Base-by-base conservation (phyloP, 2,329 filamentous ascomycete species). In the Triangularia verruculosa region DNA sequence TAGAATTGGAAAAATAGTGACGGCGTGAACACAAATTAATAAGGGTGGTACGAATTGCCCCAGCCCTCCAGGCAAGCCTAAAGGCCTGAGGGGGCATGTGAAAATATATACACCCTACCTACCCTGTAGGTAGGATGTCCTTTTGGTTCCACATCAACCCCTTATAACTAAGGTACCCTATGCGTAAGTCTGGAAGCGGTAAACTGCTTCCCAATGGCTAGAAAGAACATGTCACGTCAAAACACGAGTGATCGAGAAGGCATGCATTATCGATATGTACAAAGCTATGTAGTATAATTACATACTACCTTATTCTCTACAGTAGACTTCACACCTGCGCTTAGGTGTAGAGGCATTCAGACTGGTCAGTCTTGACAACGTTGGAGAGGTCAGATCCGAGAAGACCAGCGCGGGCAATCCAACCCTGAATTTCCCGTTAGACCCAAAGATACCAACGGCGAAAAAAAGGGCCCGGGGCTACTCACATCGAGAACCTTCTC, bases 401-500 rank as follows among this genome's bases (percentile, higher is more conserved):
- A 11, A 47, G 25, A 24, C 57, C 57, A 30, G 57, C 57, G 20
- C 57, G 57, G n/a, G 20, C 39, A 20, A 59, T 59, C 57, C 57
- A 59, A 8, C 24, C n/a, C 56, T 58, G 32, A n/a, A 8, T 57
- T 3, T 20, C 56, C 47, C 25, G 20, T 39, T 25, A 22, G 8
- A 7, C 3, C 53, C 13, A 12, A 1, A 43, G 17, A 58, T n/a
- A 24, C 13, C 13, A n/a, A 5, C 4, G 0, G 7, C 17, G 20
- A 2, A 39, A 43, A 39, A n/a, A n/a, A n/a, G n/a, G n/a, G n/a
- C n/a, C n/a, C n/a, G 12, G n/a, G 30, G 17, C 13, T 13, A 70
- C 73, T 68, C 65, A 74, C 72, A 55, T 75, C 69, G 7, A 75
- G 65, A 28, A 70, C 66, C 15, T 66, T 61, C 1, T 70, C 71